Base-by-base conservation (phyloP, 2,329 filamentous ascomycete genomes). In the Xylaria arbuscula region DNA sequence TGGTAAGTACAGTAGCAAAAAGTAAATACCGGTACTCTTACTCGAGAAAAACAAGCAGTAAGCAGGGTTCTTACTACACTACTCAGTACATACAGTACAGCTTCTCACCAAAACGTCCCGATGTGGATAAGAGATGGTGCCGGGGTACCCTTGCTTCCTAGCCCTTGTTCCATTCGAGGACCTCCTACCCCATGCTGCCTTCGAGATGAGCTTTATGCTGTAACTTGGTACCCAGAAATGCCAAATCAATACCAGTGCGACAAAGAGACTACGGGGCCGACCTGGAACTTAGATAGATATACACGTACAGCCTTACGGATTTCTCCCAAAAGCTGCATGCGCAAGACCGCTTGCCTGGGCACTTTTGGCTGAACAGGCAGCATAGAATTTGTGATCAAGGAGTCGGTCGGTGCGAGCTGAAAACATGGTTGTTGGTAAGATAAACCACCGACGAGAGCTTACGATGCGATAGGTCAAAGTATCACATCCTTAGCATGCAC, bases 11-110 rank as follows among this genome's bases (percentile, higher is more conserved):
- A 64, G 58, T 61, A 57, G 28, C 66, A 57, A 61, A 51, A 47
- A 34, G 24, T 38, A 57, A 6, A 7, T 17, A 45, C 15, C 2
- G 3, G 40, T 11, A 36, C 62, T 56, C 55, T 60, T 48, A 51
- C 60, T 62, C 28, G 6, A 53, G n/a, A n/a, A n/a, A 38, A 36
- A 47, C 50, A 48, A 60, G 61, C 63, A 68, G 68, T 70, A 70
- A 70, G 66, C 69, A 71, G 57, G 54, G 67, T 69, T 64, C 50
- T 69, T 68, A 68, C 65, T 67, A 66, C 60, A 62, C 59, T 54
- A 40, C 36, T 40, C 36, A 10, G 36, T 40, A 45, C n/a, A 45
- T 17, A n/a, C 15, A 45, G 17, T 55, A 45, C 61, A 56, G 61
- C 56, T 56, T 56, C 55, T 60, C 60, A 42, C 64, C 48, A 60